Evolutionary conservation across 1,284 basidiomycete species (phyloP), one percentile per base, ranked within the genome.

Genomic region (Cutaneotrichosporon sp.): DNA sequence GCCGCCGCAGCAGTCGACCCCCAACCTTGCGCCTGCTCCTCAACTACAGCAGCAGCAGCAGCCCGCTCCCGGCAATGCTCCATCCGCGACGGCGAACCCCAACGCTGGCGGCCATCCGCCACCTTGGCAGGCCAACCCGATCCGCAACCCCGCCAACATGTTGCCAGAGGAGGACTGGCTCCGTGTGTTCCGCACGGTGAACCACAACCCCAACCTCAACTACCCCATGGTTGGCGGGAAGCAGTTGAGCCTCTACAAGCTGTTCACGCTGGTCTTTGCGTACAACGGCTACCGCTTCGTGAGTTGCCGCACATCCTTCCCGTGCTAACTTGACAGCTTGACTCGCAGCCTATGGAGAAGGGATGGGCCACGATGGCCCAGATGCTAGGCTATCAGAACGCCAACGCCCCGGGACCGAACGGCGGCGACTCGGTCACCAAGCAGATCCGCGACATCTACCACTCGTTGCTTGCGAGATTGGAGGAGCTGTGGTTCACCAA

Each of bases 201-300:
- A 64, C 49, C 43, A 56, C 16, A 58, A 59, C 50, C 63, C 31
- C 3, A 56, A 29, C 38, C 54, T 66, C 20, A 54, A 60, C 25
- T 66, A 67, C 45, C 62, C 65, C 4, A 22, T 53, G 13, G 42
- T 67, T 31, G 56, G 62, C 20, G 65, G 65, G 29, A 62, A 62
- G 50, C 46, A 51, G 42, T 36, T 67, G 20, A 64, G 54, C 58
- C 55, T 67, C 16, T 64, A 59, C 62, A 59, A 49, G 36, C 55
- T 67, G 27, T 64, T 67, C 43, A 55, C 52, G 2, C 50, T 59
- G 18, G 63, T 67, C 29, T 59, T 62, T 20, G 56, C 57, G 4
- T 51, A 56, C 22, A 63, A 63, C 27, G 65, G 65, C 3, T 64
- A 63, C 59, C 65, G 65, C 25, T 52, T 61, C 56, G 63, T 64